Percentiles rank a stretch among this genome's conserved stretches.
Conservation (phyloP, 192 early-diverging fungal species). For the Rhizophagus prolifer region DNA sequence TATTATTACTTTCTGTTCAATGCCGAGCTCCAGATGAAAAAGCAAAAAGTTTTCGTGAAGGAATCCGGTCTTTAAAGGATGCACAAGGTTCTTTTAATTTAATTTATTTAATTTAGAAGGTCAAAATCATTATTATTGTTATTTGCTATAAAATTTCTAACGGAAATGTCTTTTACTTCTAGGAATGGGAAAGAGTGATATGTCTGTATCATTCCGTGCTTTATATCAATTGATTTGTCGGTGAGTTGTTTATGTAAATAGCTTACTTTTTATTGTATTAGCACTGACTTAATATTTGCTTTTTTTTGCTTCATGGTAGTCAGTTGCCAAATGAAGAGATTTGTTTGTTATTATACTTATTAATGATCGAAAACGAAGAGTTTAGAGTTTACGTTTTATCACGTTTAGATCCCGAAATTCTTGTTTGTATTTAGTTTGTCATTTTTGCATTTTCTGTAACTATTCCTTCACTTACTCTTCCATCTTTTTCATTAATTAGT, state of each 20-base stretch:
- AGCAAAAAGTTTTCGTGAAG: constrained; percentile 42
- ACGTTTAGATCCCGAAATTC: constrained; percentile 72
- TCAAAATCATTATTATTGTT: no score
- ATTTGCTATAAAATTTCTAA: neutral
- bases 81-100: constrained; percentile 38
- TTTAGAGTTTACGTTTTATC: constrained; percentile 74
- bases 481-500: constrained; percentile 33
- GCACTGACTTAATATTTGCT: no score
- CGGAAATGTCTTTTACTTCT: neutral
- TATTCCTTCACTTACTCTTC: neutral
- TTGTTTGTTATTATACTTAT: constrained; percentile 61
- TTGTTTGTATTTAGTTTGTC: constrained; percentile 45
- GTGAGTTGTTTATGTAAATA: constrained; percentile 34
- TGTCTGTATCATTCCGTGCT: constrained; percentile 49
- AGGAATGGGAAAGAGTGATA: constrained; percentile 35
- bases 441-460: neutral
- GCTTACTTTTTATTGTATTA: no score
- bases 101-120: neutral
- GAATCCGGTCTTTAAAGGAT: constrained; percentile 44
- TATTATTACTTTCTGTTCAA: constrained; percentile 54
- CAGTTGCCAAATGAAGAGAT: constrained; percentile 59
- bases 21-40: constrained; percentile 27
- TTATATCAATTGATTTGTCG: constrained; percentile 53
- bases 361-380: constrained; percentile 64
- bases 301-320: no score